Evolutionary conservation across 352 stramenopile species (phyloP), one percentile per base, ranked within the genome.

Genomic region (Phytophthora litchii): DNA sequence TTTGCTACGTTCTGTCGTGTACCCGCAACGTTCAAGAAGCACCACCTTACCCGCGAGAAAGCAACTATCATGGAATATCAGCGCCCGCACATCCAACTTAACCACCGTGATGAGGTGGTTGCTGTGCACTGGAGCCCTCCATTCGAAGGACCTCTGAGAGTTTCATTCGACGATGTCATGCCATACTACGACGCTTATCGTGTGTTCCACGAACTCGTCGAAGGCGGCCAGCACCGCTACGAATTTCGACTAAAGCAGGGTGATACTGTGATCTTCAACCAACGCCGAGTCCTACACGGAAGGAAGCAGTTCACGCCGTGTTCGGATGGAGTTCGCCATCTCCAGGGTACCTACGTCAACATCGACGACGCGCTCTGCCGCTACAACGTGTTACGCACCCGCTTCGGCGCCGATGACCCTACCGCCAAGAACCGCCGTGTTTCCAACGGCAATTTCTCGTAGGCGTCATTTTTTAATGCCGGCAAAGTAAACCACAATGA

Each of bases 1-100:
- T 95, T 95, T 51, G 66, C 71, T 23, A 91, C 80, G 16, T 80
- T 95, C 20, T 89, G 78, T 25, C 78, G 82, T 21, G 85, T 95
- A n/a, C 89, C 92, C 1, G 94, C 93, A 13, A 98, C 91, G 0
- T 98, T 99, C 75, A 80, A 95, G 53, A 99, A 99, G 70, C 75
- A 90, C 57, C 88, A 97, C 38, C 47, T 94, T n/a, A 86, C 98
- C 50, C 83, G 96, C 32, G 88, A 61, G 64, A 90, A 81, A 60
- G 94, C 70, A 29, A 95, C 83, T 0, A 78, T 93, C 21, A 98
- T 99, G 89, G 90, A 96, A 19, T 98, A 96, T 64, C 81, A 95
- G 53, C 89, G 92, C n/a, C 91, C 95, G 53, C 93, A 98, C 61
- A 98, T 98, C 66, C 78, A 94, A 36, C 64, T 92, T 0, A 93